Base-by-base conservation (phyloP, 805 yeast genomes). In the Vanderwaltozyma polyspora region DNA sequence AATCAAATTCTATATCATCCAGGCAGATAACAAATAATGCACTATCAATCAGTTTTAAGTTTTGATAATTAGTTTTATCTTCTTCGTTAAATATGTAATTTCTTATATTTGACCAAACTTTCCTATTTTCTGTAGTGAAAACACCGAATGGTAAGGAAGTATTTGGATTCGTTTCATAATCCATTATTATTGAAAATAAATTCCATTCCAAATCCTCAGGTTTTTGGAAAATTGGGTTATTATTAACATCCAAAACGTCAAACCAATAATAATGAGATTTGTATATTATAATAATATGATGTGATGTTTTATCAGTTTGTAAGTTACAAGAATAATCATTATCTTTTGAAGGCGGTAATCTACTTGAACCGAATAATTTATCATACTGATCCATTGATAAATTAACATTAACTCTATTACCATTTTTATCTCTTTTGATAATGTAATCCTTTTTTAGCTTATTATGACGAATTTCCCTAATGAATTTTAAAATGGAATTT, bases 181-280 rank as follows among this genome's bases (percentile, higher is more conserved):
- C 96, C 35, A 70, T 72, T 29, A 86, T 67, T 37, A 86, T 83
- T 9, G 84, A 72, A 39, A 77, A 73, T 51, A 81, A 74, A 58
- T 84, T 85, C 52, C 76, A 65, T 36, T 74, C 76, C 45, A 86
- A 67, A 53, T 84, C 93, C 36, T 71, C 74, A 50, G 84, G 89
- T 2, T 79, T 67, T 6, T 41, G 35, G 51, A 86, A 64, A 31
- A 85, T 68, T 41, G 86, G 65, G 50, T 82, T 77, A 52, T 81
- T 74, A 42, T 75, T 62, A 32, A 67, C 66, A 57, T 85, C 93
- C 46, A 86, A 63, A 2, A 86, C 96, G 52, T 86, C 95, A 54
- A 86, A 86, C 95, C 95, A 86, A 60, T 86, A 86, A 57, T 85
- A 83, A 57, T 86, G 95, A 2, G 94, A 81, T 49, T 81, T 77